Evolutionary conservation across 2,329 filamentous ascomycete genomes (phyloP).

Genomic region (Penicillium sp.): DNA sequence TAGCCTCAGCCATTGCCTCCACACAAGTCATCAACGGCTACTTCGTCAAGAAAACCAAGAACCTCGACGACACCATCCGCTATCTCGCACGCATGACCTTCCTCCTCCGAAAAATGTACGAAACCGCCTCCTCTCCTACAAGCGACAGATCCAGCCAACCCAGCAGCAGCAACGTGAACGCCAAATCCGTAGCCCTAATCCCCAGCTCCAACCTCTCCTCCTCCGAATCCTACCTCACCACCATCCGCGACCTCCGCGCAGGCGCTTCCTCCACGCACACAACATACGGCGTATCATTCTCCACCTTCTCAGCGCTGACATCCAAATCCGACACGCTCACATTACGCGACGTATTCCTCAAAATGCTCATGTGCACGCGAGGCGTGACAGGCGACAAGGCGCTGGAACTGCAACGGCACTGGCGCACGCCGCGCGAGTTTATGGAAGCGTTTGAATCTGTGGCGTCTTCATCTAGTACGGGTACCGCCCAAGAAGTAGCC

Average conservation of each 20-base stretch:
- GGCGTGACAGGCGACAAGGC: slow-evolving; percentile 75
- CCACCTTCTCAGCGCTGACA: slow-evolving; percentile 66
- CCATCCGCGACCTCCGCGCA: slow-evolving; percentile 57
- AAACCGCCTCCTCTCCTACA: background rate
- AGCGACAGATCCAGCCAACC: slow-evolving; percentile 5
- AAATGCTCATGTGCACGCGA: slow-evolving; percentile 80
- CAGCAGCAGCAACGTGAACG: slow-evolving; percentile 13
- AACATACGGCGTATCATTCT: slow-evolving; percentile 63
- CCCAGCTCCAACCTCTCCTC: slow-evolving; percentile 58
- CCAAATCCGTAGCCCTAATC: slow-evolving; percentile 56
- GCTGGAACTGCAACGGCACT: slow-evolving; percentile 72
- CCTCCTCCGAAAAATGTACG: slow-evolving; percentile 62
- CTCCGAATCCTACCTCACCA: slow-evolving; percentile 65
- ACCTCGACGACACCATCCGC: slow-evolving; percentile 72
- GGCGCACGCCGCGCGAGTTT: slow-evolving; percentile 69
- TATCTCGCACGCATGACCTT: slow-evolving; percentile 71
- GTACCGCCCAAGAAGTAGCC: slow-evolving; percentile 36
- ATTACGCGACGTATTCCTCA: slow-evolving; percentile 69
- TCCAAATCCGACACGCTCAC: slow-evolving; percentile 74
- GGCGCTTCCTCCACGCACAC: slow-evolving; percentile 24
- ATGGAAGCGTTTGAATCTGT: slow-evolving; percentile 64
- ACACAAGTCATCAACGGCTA: slow-evolving; percentile 76
- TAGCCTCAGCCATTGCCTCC: slow-evolving; percentile 69
- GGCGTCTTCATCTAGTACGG: slow-evolving; percentile 23
- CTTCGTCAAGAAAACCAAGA: slow-evolving; percentile 71